phyloP scores from a whole-genome alignment of 116 monocot genomes.

The Phalaenopsis hybrid region DNA sequence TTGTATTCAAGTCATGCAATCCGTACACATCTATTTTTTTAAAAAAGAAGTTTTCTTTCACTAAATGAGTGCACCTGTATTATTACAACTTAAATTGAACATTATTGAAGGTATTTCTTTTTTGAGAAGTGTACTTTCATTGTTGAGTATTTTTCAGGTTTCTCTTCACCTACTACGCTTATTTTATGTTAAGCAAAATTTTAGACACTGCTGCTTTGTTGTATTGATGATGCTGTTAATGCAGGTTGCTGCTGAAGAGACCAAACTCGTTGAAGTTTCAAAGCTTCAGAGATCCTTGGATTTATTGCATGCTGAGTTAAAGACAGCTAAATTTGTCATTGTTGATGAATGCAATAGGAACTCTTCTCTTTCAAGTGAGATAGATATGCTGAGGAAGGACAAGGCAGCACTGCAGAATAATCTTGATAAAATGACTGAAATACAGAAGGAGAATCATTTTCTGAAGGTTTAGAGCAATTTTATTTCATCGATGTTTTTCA shows the following conservation, averaged over 20 bases:
- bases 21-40: neutral
- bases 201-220: neutral
- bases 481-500: neutral
- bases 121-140: neutral
- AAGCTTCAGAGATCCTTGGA: slow-evolving; percentile 62
- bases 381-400: slow-evolving; percentile 38
- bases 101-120: neutral
- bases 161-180: neutral
- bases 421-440: slow-evolving; percentile 43
- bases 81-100: neutral
- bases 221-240: neutral
- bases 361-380: slow-evolving; percentile 30
- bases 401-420: slow-evolving; percentile 33
- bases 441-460: slow-evolving; percentile 50
- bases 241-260: slow-evolving; percentile 69
- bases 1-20: neutral
- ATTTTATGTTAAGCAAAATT: neutral
- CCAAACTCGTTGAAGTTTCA: slow-evolving; percentile 47
- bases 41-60: neutral
- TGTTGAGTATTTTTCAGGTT: neutral
- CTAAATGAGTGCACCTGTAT: neutral
- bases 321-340: slow-evolving; percentile 32
- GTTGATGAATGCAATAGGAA: slow-evolving; percentile 45
- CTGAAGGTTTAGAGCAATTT: slow-evolving; percentile 50
- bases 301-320: slow-evolving; percentile 45